Evolutionary conservation across 495 filamentous ascomycete species (phyloP), one percentile per base, ranked within the genome.

Genomic region (Neurospora africana): DNA sequence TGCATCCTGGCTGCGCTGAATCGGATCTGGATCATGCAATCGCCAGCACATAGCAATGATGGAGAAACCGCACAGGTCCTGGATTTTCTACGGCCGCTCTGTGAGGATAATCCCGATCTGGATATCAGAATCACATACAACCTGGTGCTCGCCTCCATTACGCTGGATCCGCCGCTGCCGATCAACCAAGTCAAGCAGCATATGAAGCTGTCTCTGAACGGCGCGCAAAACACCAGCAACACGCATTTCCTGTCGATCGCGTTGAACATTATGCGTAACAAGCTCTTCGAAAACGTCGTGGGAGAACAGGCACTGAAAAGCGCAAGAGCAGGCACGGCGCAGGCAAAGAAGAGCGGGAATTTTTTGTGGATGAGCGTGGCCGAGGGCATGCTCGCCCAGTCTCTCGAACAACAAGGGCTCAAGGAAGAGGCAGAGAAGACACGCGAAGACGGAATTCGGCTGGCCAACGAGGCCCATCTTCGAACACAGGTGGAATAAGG

Each of bases 261-360:
- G 5, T 85, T 99, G 47, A 93, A 87, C 74, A 89, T 96, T 75
- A 94, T 98, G 93, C 90, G 91, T 75, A 87, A 84, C 79, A 87
- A 89, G 65, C 93, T 98, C 79, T 98, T 98, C 83, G 86, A 88
- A 35, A 91, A 91, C 38, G 91, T 95, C 15, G 88, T 97, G 3
- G 93, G 92, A 41, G 93, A 93, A 71, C 95, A 98, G 81, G 92
- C 95, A 3, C 89, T 96, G 74, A 98, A 97, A 83, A 92, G 91
- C 73, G 92, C 92, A 0, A 86, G 87, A 58, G 93, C 94, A 0
- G 92, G 88, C 37, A 84, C 88, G 70, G 87, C 86, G 17, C 89
- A 95, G 84, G 93, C 94, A 5, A 88, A 87, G 77, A 91, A 89
- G 78, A 89, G 89, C 68, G 88, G 89, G 35, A 93, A 94, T 79